Base-by-base conservation (phyloP, 257 asterid species). In the Oldenlandia corymbosa region DNA sequence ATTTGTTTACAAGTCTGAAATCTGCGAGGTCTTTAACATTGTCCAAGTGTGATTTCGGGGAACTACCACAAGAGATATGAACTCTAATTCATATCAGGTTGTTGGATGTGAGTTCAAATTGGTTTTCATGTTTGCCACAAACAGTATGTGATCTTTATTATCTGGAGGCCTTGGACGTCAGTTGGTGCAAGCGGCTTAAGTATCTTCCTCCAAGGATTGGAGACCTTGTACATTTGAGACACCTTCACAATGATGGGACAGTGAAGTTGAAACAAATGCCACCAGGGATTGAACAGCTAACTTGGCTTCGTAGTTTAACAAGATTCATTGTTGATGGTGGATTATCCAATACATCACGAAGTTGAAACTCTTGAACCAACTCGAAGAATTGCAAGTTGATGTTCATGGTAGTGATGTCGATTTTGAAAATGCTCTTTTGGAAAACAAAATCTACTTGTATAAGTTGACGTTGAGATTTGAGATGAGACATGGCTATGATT, bases 141-240 rank as follows among this genome's bases (percentile, higher is more conserved):
- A 37, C 43, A 37, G 12, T 72, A 1, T 72, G 42, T 47, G 8
- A 52, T 21, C n/a, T 72, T 16, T 23, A 13, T 43, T 52, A 46
- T 45, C 49, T 72, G 52, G 65, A 46, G 34, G 30, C 53, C 10
- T 45, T 72, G 45, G 60, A 43, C 24, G 39, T 72, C 20, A 5
- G 4, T 30, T 5, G 10, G 10, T 72, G 77, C 6, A 1, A 24
- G 1, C 0, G 4, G 1, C 68, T 60, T 39, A 12, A 5, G 21
- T 14, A 4, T 27, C 72, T 66, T 60, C 72, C 71, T 4, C 14
- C 5, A 1, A 28, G 55, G 48, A 65, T 66, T 45, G 57, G 47
- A 9, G 68, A 45, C 32, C 31, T 72, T 20, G 10, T 1, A 43
- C 46, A 53, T 6, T 39, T 72, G 62, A 66, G 57, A 28, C 58